phyloP scores from a whole-genome alignment of 192 early-diverging fungal species.

The Podila epicladia region DNA sequence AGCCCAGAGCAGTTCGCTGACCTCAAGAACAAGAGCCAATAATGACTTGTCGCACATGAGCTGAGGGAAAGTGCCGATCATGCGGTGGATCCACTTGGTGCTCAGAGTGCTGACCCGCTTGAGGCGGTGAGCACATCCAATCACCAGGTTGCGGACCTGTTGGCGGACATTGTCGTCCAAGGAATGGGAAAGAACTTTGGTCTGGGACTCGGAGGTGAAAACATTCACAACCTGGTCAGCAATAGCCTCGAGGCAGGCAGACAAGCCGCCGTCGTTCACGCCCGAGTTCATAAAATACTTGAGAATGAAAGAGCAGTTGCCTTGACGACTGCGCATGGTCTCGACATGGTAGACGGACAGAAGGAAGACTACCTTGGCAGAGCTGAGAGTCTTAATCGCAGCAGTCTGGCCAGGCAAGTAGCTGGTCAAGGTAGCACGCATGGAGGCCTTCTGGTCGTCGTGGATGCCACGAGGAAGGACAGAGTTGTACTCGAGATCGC shows the following conservation, averaged over 20 bases:
- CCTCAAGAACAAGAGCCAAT: constrained; percentile 80
- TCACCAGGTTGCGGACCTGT: constrained; percentile 72
- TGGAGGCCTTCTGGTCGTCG: constrained; percentile 62
- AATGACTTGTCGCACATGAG: constrained; percentile 80
- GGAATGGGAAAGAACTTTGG: constrained; percentile 60
- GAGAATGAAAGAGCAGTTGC: constrained; percentile 76
- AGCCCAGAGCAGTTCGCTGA: constrained; percentile 83
- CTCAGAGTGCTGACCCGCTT: constrained; percentile 73
- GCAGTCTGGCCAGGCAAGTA: constrained; percentile 64
- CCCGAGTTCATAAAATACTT: constrained; percentile 90
- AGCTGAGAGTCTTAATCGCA: constrained; percentile 70
- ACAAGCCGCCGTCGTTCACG: constrained; percentile 78
- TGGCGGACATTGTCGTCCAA: constrained; percentile 58
- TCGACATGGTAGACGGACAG: constrained; percentile 89
- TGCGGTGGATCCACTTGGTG: constrained; percentile 66
- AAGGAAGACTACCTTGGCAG: constrained; percentile 82
- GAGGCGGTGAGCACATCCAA: constrained; percentile 74
- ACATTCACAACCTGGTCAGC: constrained; percentile 68
- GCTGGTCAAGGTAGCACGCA: constrained; percentile 64
- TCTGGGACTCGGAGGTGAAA: constrained; percentile 62
- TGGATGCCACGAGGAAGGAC: constrained; percentile 65
- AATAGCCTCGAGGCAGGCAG: constrained; percentile 80
- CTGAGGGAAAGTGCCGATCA: constrained; percentile 75
- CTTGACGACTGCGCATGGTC: constrained; percentile 72
- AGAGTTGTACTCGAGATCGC: constrained; percentile 88